Evolutionary conservation across 2,329 filamentous ascomycete species (phyloP), one percentile per base, ranked within the genome.

Genomic region (Fusarium chlamydosporum): DNA sequence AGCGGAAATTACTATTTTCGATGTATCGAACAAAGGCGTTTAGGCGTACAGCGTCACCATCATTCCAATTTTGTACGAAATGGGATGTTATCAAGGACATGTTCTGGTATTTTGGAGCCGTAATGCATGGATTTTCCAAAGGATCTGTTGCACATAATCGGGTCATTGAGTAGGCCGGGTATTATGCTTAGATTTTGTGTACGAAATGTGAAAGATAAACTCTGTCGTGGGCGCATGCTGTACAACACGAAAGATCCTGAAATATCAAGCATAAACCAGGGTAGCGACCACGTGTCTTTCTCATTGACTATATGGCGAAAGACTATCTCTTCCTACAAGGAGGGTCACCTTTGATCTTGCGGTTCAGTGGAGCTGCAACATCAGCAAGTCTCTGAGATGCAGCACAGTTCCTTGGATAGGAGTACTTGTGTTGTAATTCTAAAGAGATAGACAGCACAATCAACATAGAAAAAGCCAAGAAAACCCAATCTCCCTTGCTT

Each of bases 1-100:
- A 4, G 4, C 15, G 10, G 4, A 9, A 16, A 26, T 27, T 46
- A 1, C 61, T 66, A 62, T 52, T 57, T 61, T n/a, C 18, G 38
- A 43, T 29, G 4, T 6, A 6, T 5, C 1, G 23, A n/a, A 69
- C 56, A 68, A 68, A 62, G 65, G n/a, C 13, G 40, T n/a, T 3
- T 2, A 3, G 35, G 16, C 0, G 20, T 15, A 8, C 33, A 45
- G 54, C 29, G 42, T 12, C 11, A 13, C 8, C 20, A 29, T 15
- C 8, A 13, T 15, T 7, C 15, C 20, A 10, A 26, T 34, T 15
- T 27, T 4, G n/a, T 51, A 35, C 29, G 16, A 4, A 27, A 26
- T 18, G 18, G 11, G 33, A n/a, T 4, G 20, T 13, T 50, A 5
- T 31, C 20, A 1, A 16, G 10, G 8, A 6, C 5, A 37, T 18